Conservation (phyloP, 306 rosid genomes). For the Biancaea sappan region DNA sequence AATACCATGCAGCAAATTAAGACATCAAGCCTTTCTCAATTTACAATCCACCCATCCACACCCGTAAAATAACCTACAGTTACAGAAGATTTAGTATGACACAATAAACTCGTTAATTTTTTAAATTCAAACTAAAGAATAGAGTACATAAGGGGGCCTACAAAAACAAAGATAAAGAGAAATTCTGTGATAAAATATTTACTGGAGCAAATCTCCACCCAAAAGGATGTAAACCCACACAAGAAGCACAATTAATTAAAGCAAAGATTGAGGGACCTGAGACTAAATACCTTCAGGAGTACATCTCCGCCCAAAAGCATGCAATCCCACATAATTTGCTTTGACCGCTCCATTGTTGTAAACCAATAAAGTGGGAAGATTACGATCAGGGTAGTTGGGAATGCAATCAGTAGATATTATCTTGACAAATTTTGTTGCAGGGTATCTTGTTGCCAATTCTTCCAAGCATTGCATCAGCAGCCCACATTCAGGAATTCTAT, state of each 20-base stretch:
- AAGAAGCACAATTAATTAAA: too few species aligned
- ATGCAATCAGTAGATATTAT: slow-evolving; percentile 94
- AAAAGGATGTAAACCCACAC: too few species aligned
- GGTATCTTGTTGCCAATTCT: slow-evolving; percentile 73
- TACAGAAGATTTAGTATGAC: too few species aligned
- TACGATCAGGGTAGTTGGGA: slow-evolving; percentile 83
- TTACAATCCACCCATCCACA: too few species aligned
- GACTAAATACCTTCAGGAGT: slow-evolving; percentile 82
- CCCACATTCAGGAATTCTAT: slow-evolving; percentile 73
- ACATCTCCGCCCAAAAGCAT: slow-evolving; percentile 78
- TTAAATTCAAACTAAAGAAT: not conserved
- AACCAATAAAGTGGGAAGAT: slow-evolving; percentile 83
- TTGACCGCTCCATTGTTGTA: slow-evolving; percentile 91
- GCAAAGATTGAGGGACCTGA: not conserved
- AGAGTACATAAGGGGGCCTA: not conserved
- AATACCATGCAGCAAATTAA: not conserved
- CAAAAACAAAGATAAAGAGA: too few species aligned
- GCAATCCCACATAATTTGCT: slow-evolving; percentile 83
- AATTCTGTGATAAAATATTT: too few species aligned
- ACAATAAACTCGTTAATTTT: too few species aligned
- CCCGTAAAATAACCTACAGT: too few species aligned
- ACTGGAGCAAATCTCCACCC: too few species aligned
- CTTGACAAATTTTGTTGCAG: slow-evolving; percentile 85
- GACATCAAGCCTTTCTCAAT: too few species aligned
- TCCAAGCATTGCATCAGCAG: slow-evolving; percentile 84